Evolutionary conservation across 345 rosid genomes (phyloP).

Genomic region (Microcos paniculata): DNA sequence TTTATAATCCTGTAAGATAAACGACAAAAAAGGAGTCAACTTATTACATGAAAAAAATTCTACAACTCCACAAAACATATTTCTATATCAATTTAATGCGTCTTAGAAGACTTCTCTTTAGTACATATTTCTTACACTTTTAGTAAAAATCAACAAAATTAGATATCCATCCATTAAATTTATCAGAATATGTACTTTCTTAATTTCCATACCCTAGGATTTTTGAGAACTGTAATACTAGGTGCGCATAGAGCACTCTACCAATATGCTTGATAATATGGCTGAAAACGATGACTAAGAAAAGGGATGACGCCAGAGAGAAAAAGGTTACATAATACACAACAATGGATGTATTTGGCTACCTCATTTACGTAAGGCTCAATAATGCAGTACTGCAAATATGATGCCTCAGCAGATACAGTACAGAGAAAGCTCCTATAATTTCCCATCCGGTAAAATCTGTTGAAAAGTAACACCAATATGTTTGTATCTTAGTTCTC

Average conservation of each 20-base stretch:
- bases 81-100: neutral
- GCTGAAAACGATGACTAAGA: neutral
- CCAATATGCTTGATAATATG: neutral
- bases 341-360: slow-evolving; percentile 13
- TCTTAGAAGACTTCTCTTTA: neutral
- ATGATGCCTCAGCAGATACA: slow-evolving; percentile 68
- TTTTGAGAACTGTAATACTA: neutral
- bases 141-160: neutral
- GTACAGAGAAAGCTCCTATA: slow-evolving; percentile 56
- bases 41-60: neutral
- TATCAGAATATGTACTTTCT: neutral
- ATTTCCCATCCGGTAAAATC: slow-evolving; percentile 62
- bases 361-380: slow-evolving; percentile 73
- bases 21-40: neutral
- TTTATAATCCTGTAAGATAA: neutral
- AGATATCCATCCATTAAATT: neutral
- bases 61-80: neutral
- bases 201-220: neutral
- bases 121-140: neutral
- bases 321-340: neutral
- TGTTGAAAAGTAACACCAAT: slow-evolving; percentile 23
- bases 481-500: slow-evolving; percentile 3
- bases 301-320: neutral
- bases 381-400: slow-evolving; percentile 72
- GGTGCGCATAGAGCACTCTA: neutral